These are phyloP conservation scores for Arabidopsis lyrata DNA, from an alignment of 441 rosid genomes.

Conservation along the genomic window DNA sequence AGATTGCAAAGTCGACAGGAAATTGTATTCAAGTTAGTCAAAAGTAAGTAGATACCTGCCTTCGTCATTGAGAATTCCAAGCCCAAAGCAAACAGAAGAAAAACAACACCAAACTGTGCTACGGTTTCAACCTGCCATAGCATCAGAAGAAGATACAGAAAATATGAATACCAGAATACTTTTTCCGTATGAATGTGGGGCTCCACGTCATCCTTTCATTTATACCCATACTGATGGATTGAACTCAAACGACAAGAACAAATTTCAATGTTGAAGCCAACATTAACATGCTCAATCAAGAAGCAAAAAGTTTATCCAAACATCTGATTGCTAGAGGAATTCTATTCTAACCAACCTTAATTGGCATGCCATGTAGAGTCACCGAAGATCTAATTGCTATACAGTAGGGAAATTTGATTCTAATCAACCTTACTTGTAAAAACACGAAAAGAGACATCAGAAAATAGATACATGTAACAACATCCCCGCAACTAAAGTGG, in stretches of 20 bases:
- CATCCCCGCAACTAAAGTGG: neutral
- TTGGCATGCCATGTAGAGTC: neutral
- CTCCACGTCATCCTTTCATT: slow-evolving; percentile 5
- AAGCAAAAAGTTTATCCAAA: slow-evolving; percentile 7
- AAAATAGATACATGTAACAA: neutral
- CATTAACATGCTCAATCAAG: neutral
- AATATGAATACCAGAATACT: neutral
- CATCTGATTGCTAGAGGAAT: neutral
- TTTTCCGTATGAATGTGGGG: slow-evolving; percentile 6
- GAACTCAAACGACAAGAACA: slow-evolving; percentile 14
- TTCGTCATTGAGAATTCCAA: slow-evolving; percentile 96
- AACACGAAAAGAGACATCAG: neutral
- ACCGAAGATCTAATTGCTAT: neutral
- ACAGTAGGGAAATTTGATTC: neutral
- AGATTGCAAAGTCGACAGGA: slow-evolving; percentile 13
- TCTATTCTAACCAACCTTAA: too few relatives aligned
- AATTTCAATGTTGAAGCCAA: neutral
- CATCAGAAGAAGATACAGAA: slow-evolving; percentile 26
- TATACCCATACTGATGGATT: neutral
- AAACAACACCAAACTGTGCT: slow-evolving; percentile 98
- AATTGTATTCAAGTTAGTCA: slow-evolving; percentile 12
- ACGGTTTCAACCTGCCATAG: slow-evolving; percentile 88
- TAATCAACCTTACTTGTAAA: neutral
- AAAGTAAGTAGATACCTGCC: slow-evolving; percentile 50
- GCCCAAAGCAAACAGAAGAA: slow-evolving; percentile 98